Evolutionary conservation across 108 stramenopile genomes (phyloP), one percentile per base, ranked within the genome.

Genomic region (Stephanodiscus triporus): DNA sequence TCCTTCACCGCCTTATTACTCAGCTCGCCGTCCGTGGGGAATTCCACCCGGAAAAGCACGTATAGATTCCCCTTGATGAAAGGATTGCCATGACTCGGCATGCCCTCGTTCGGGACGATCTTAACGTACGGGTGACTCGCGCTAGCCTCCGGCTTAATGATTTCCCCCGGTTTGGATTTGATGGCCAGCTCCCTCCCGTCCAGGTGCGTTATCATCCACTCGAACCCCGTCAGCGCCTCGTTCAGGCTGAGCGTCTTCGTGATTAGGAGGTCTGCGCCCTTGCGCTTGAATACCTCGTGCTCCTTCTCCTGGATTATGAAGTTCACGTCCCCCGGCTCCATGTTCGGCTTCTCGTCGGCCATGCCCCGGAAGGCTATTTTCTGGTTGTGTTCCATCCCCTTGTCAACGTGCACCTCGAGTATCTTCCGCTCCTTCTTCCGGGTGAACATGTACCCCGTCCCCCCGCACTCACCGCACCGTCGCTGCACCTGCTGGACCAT

Each of bases 291-390:
- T 6, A 90, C 24, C 0, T 90, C 84, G 71, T 99, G 98, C 40
- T 97, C 95, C 87, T 98, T 98, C 78, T 98, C 95, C 85, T 99
- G 96, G 40, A 99, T 84, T 56, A 98, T 88, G 77, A 99, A 98
- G 78, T 99, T 90, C 72, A 99, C 82, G 85, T 99, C 92, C 19
- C 98, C 99, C 11, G 98, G 82, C 66, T 97, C 91, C 72, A 92
- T 86, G 57, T 97, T 98, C 53, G 98, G 99, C 61, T 95, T 91
- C 76, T 98, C 98, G 77, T 98, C 96, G 14, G 96, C 97, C 88
- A 97, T 95, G 37, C 96, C 97, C 32, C 83, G 77, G 82, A 99
- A 98, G 19, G 83, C 76, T 75, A 99, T 94, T 82, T 98, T 98
- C 75, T 95, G 85, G 48, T 96, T 94, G 78, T 98, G 83, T 65